A percentile compares a stretch with the other conserved stretches of the same genome.
These are phyloP conservation scores for Candida anglica DNA, from an alignment of 805 yeast genomes.

Conservation along the genomic window DNA sequence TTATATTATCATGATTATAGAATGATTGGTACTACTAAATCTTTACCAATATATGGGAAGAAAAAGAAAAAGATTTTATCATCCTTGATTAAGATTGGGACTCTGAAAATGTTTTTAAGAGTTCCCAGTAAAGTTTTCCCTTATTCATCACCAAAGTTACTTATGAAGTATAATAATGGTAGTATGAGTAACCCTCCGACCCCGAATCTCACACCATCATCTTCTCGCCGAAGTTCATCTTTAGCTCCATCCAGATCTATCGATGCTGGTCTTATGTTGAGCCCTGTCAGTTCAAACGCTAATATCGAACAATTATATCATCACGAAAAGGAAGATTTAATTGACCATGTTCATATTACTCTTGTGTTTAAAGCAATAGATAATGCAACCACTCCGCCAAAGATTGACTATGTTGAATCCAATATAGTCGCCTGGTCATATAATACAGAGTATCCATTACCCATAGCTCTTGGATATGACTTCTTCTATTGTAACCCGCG, in stretches of 20 bases:
- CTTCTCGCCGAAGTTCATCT: conserved; percentile 2
- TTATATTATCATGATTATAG: conserved; percentile 12
- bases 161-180: conserved; percentile 33
- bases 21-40: conserved; percentile 24
- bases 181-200: conserved; percentile 5
- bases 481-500: conserved; percentile 32
- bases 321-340: conserved; percentile 17
- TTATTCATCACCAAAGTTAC: conserved; percentile 33
- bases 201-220: conserved; percentile 6
- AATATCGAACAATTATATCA: conserved; percentile 22
- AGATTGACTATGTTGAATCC: conserved; percentile 27
- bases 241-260: conserved; percentile 1
- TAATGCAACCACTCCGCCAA: conserved; percentile 25
- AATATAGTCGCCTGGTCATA: conserved; percentile 40
- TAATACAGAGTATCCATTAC: conserved; percentile 37
- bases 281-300: conserved; percentile 11
- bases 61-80: conserved; percentile 35
- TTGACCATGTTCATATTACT: conserved; percentile 19
- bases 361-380: conserved; percentile 24
- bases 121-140: conserved; percentile 32
- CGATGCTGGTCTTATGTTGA: conserved; percentile 7
- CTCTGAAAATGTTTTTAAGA: conserved; percentile 25
- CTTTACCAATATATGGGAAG: conserved; percentile 25
- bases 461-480: conserved; percentile 35
- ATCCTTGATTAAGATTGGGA: conserved; percentile 28